Base-by-base conservation (phyloP, 805 yeast species). In the Nakazawaea ishiwadae region DNA sequence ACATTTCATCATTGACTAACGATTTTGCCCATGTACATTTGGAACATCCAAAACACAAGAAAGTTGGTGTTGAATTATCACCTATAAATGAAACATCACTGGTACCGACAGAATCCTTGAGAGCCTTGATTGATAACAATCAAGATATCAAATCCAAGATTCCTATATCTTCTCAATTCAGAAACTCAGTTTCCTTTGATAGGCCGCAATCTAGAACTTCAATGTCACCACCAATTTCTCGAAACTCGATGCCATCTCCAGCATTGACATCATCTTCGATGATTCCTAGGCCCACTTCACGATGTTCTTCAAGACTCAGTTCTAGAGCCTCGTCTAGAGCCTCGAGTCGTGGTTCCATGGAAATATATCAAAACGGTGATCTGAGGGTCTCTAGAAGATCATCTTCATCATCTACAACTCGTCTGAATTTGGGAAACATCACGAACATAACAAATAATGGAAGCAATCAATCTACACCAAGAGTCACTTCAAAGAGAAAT, bases 161-260 rank as follows among this genome's bases (percentile, higher is more conserved):
- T 8, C 40, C 40, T n/a, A 20, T 37, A 2, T 21, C 35, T 4
- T 12, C 31, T 4, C 31, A 12, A 68, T n/a, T n/a, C n/a, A n/a
- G n/a, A n/a, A n/a, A n/a, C n/a, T n/a, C n/a, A n/a, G n/a, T n/a
- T n/a, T n/a, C 17, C 16, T 15, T 17, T 4, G 16, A 31, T 10
- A 17, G 7, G 69, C 69, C 4, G 62, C 71, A 1, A 55, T 73
- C 46, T 63, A 65, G 21, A 31, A n/a, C n/a, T n/a, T n/a, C n/a
- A n/a, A n/a, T n/a, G n/a, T n/a, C n/a, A n/a, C n/a, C n/a, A n/a
- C n/a, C n/a, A n/a, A n/a, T n/a, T n/a, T n/a, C n/a, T n/a, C n/a
- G n/a, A n/a, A n/a, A n/a, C n/a, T n/a, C n/a, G n/a, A n/a, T n/a
- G n/a, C n/a, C n/a, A n/a, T n/a, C n/a, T n/a, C n/a, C n/a, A n/a